phyloP scores from a whole-genome alignment of 2,329 filamentous ascomycete species.

The Fusarium tricinctum region DNA sequence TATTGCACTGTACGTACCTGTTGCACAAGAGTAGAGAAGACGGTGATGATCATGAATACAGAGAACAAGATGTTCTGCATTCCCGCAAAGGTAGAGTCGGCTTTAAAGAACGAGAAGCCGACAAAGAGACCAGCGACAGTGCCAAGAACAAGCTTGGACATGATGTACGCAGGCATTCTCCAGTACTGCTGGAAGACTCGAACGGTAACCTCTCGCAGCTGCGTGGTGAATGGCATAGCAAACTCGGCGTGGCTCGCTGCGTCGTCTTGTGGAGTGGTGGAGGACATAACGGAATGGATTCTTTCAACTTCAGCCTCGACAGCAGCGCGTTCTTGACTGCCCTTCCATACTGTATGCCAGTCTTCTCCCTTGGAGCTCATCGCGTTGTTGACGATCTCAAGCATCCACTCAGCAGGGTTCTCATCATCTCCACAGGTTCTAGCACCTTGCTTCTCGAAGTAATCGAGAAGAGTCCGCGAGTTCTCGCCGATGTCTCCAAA shows the following conservation, averaged over 20 bases:
- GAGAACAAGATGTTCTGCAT: slow-evolving; percentile 81
- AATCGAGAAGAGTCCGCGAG: slow-evolving; percentile 68
- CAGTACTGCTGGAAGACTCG: slow-evolving; percentile 88
- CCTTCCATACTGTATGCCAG: slow-evolving; percentile 78
- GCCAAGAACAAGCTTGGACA: slow-evolving; percentile 76
- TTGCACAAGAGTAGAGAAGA: slow-evolving; percentile 78
- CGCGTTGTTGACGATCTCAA: slow-evolving; percentile 65
- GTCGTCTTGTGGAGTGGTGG: slow-evolving; percentile 36
- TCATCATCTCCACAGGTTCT: slow-evolving; percentile 70
- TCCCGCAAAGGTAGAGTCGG: slow-evolving; percentile 71
- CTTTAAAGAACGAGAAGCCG: slow-evolving; percentile 77
- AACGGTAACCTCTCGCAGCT: slow-evolving; percentile 74
- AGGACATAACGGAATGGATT: slow-evolving; percentile 67
- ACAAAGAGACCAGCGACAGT: slow-evolving; percentile 76
- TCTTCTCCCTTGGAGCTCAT: slow-evolving; percentile 61
- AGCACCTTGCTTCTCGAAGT: slow-evolving; percentile 76
- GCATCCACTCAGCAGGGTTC: slow-evolving; percentile 84
- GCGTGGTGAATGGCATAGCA: slow-evolving; percentile 77
- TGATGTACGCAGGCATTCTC: slow-evolving; percentile 83
- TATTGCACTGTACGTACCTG: slow-evolving; percentile 57
- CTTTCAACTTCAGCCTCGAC: slow-evolving; percentile 73
- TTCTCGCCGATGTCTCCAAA: slow-evolving; percentile 76
- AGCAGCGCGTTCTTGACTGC: slow-evolving; percentile 63
- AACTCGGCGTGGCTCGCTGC: slow-evolving; percentile 71
- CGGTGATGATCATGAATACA: slow-evolving; percentile 81